A percentile compares a stretch with the other conserved stretches of the same genome.
These are phyloP conservation scores for Schoenoplectus tabernaemontani DNA, from an alignment of 202 grass and related monocot species.

Conservation along the genomic window DNA sequence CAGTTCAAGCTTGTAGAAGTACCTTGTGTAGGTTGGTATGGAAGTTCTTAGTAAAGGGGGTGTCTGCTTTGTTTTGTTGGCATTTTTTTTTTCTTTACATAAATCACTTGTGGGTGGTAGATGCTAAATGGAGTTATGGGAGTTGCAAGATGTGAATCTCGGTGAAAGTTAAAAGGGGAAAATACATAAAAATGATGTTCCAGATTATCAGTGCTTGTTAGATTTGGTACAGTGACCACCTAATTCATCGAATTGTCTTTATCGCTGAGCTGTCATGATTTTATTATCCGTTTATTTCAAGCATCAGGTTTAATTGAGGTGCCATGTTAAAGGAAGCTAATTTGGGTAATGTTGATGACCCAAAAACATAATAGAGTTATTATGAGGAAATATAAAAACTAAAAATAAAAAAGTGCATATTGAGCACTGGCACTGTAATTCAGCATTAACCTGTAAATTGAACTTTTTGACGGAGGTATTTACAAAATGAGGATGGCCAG, in stretches of 20 bases:
- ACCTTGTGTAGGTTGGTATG: not conserved
- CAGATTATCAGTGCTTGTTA: not conserved
- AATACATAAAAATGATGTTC: not conserved
- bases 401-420: no score
- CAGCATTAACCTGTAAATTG: no score
- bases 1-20: slow-evolving; percentile 3
- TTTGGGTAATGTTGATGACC: not conserved
- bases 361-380: not conserved
- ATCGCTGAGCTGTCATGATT: not conserved
- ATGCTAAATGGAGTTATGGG: not conserved
- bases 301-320: not conserved
- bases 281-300: not conserved
- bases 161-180: not conserved
- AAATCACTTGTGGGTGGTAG: not conserved
- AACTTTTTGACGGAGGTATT: no score
- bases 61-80: not conserved
- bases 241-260: not conserved
- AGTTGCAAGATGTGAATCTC: not conserved
- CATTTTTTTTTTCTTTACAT: not conserved
- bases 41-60: not conserved
- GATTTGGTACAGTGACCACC: not conserved
- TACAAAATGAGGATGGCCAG: no score
- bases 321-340: not conserved
- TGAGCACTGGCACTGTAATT: no score
- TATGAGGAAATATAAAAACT: not conserved